Conservation (phyloP, 352 stramenopile species). For the Pythium utonaiense region DNA sequence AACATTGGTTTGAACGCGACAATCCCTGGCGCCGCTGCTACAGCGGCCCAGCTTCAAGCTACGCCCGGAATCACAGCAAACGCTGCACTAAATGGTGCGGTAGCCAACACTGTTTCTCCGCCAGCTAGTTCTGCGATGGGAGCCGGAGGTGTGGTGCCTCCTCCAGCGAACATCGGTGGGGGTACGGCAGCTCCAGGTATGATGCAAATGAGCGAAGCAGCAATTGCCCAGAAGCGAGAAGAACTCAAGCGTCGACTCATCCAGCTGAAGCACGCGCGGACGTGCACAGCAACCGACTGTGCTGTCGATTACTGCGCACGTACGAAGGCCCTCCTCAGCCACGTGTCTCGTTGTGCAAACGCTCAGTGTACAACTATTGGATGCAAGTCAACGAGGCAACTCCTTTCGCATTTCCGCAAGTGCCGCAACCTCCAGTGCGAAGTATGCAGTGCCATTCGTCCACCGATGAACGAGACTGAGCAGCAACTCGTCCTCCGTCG, state of each 20-base stretch:
- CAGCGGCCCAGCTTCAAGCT: constrained; percentile 29
- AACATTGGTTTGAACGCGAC: constrained; percentile 30
- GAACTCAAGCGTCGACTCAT: constrained; percentile 82
- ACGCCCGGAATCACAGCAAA: constrained; percentile 1
- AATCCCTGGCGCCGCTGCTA: constrained; percentile 24
- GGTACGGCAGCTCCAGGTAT: constrained; percentile 31
- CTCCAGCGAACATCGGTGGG: constrained; percentile 12
- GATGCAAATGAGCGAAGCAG: constrained; percentile 74
- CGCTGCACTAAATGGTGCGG: not conserved
- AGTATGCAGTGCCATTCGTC: constrained; percentile 83
- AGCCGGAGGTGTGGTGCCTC: constrained; percentile 6
- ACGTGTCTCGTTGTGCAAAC: constrained; percentile 83
- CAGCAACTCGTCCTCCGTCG: constrained; percentile 79
- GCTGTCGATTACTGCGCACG: constrained; percentile 78
- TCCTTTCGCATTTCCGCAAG: constrained; percentile 87
- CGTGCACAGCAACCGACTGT: constrained; percentile 71
- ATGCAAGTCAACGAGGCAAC: constrained; percentile 83
- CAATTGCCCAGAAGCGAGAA: constrained; percentile 82
- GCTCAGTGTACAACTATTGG: constrained; percentile 83
- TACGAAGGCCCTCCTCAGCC: constrained; percentile 73
- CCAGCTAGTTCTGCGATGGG: not conserved
- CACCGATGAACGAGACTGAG: constrained; percentile 86
- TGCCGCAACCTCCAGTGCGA: constrained; percentile 86
- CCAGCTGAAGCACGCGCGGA: constrained; percentile 84
- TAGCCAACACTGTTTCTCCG: not conserved